Conservation (phyloP, 345 rosid genomes). For the Firmiana major region DNA sequence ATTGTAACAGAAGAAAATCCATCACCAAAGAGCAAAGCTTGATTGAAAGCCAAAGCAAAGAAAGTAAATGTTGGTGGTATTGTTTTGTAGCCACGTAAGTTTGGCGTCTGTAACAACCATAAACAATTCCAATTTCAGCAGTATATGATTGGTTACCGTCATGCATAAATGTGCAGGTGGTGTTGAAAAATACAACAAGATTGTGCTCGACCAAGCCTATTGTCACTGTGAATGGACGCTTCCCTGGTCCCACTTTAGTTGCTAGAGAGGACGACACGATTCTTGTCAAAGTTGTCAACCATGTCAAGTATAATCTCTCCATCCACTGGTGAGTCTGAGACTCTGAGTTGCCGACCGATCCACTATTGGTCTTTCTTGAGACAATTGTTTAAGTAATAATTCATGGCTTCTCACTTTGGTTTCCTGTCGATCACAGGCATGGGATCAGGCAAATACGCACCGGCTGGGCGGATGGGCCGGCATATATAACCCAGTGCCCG, state of each 20-base stretch:
- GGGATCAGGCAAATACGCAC: slow-evolving; percentile 72
- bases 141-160: neutral
- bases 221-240: slow-evolving; percentile 70
- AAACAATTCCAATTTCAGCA: neutral
- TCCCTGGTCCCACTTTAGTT: slow-evolving; percentile 53
- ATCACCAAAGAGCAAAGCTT: neutral
- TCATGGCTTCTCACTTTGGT: neutral
- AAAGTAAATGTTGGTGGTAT: neutral
- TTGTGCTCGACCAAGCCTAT: slow-evolving; percentile 73
- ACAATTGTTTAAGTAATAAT: neutral
- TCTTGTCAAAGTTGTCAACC: slow-evolving; percentile 61
- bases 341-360: neutral
- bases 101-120: neutral
- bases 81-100: neutral
- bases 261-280: slow-evolving; percentile 65
- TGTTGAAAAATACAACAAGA: slow-evolving; percentile 52
- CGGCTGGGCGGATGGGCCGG: slow-evolving; percentile 94
- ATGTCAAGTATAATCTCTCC: slow-evolving; percentile 52
- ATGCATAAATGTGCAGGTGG: slow-evolving; percentile 40
- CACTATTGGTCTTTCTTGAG: neutral
- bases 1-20: neutral
- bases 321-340: slow-evolving; percentile 42
- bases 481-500: slow-evolving; percentile 91
- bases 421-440: slow-evolving; percentile 46
- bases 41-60: neutral